Percentiles rank a stretch among this genome's conserved stretches.
Conservation (phyloP, 208 protist genomes). For the Trypanosoma cruzi region DNA sequence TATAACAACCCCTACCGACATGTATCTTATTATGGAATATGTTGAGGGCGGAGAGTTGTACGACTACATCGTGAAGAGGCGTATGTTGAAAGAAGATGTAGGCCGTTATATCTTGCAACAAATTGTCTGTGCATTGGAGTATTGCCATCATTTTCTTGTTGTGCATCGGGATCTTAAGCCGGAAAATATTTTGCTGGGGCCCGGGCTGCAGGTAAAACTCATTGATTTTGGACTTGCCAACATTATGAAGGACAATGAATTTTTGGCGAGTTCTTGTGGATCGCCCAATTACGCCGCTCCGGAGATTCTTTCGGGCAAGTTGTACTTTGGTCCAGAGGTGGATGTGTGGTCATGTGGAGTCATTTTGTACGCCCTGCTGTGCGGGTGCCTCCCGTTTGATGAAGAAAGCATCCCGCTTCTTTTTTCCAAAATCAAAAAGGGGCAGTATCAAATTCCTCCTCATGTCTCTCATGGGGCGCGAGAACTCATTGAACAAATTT, state of each 20-base stretch:
- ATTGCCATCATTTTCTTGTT: conserved; percentile 97
- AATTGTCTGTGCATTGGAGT: conserved; percentile 98
- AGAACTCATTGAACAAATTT: conserved; percentile 88
- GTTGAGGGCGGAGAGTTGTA: conserved; percentile 98
- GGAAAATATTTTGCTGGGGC: conserved; percentile 93
- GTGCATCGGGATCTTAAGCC: conserved; percentile 95
- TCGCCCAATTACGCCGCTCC: conserved; percentile 95
- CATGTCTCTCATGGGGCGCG: conserved; percentile 52
- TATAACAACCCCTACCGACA: conserved; percentile 97
- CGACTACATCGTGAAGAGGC: conserved; percentile 99
- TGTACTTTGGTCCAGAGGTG: conserved; percentile 93
- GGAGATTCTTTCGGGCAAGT: conserved; percentile 92
- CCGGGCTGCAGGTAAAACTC: conserved; percentile 92
- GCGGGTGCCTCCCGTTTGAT: conserved; percentile 94
- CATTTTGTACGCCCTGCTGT: conserved; percentile 94
- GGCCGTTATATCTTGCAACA: conserved; percentile 98
- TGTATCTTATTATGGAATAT: conserved; percentile 99
- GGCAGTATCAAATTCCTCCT: conserved; percentile 79
- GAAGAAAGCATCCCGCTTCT: conserved; percentile 90
- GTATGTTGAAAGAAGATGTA: conserved; percentile 93
- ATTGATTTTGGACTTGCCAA: conserved; percentile 96
- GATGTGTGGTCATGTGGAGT: conserved; percentile 97
- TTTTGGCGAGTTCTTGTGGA: conserved; percentile 92
- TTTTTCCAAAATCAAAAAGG: conserved; percentile 93
- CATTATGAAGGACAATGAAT: conserved; percentile 92